Conservation (phyloP, 805 yeast genomes). For the Priceomyces medius region DNA sequence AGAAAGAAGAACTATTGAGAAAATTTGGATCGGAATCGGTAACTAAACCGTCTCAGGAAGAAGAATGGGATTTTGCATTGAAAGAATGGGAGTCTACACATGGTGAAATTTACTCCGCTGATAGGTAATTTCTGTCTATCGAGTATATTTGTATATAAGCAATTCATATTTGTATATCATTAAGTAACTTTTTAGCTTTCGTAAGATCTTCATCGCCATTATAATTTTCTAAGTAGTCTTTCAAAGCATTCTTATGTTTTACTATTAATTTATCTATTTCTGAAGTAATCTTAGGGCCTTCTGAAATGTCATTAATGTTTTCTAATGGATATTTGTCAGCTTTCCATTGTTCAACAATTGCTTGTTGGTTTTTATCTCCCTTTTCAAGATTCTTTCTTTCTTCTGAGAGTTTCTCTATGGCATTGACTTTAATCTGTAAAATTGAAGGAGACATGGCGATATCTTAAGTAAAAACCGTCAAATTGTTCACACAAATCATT, state of each 20-base stretch:
- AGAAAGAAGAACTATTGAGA: conserved; percentile 45
- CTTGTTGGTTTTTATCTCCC: conserved; percentile 44
- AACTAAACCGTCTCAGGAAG: conserved; percentile 52
- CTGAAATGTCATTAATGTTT: conserved; percentile 38
- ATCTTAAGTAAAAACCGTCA: no score
- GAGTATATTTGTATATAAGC: conserved; percentile 4
- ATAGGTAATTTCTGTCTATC: not conserved
- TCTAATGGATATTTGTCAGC: conserved; percentile 66
- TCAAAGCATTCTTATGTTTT: conserved; percentile 26
- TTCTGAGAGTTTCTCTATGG: conserved; percentile 65
- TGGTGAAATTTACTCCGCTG: conserved; percentile 9
- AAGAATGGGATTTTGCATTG: conserved; percentile 60
- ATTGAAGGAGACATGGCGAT: conserved; percentile 69
- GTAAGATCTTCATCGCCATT: conserved; percentile 34
- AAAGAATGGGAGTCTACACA: conserved; percentile 27
- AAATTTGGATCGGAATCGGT: conserved; percentile 33
- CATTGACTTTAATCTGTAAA: conserved; percentile 67
- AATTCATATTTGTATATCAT: not conserved
- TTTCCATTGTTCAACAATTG: conserved; percentile 55
- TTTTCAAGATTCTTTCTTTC: conserved; percentile 61
- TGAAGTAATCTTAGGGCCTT: conserved; percentile 48
- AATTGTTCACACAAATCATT: no score
- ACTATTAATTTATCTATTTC: conserved; percentile 34
- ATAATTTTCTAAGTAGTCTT: conserved; percentile 35
- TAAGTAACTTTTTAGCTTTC: conserved; percentile 23